phyloP scores from a whole-genome alignment of 768 basidiomycete genomes.

The Xerocomus brunneocitrinus region DNA sequence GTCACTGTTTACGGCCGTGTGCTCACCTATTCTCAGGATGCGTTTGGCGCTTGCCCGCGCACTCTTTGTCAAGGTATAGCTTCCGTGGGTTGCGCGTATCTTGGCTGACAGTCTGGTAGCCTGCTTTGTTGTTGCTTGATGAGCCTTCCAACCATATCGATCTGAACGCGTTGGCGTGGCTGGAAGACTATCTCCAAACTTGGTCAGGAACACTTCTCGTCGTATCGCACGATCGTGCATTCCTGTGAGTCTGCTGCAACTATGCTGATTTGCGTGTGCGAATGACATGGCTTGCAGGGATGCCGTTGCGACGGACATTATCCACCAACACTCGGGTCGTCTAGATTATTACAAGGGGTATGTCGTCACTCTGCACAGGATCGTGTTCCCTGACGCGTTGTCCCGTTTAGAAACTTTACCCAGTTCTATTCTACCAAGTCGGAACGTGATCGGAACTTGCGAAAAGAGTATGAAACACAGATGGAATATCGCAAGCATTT shows the following conservation, averaged over 20 bases:
- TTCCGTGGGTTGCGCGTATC: neutral
- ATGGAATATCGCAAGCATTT: conserved; percentile 93
- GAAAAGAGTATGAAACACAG: conserved; percentile 94
- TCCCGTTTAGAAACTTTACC: conserved; percentile 74
- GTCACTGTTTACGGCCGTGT: neutral
- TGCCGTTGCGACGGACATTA: conserved; percentile 94
- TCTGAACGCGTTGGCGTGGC: conserved; percentile 94
- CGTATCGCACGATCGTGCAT: conserved; percentile 97
- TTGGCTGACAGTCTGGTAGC: conserved; percentile 36
- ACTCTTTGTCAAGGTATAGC: conserved; percentile 82
- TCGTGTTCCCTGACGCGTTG: conserved; percentile 3
- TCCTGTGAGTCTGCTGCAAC: conserved; percentile 53
- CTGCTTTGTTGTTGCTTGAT: conserved; percentile 74
- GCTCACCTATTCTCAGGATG: conserved; percentile 55
- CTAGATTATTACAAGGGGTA: conserved; percentile 98
- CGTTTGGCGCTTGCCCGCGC: conserved; percentile 92
- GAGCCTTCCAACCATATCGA: conserved; percentile 98
- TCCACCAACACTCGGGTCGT: conserved; percentile 91
- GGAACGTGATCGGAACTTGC: conserved; percentile 85
- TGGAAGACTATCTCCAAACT: conserved; percentile 95
- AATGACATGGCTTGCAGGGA: conserved; percentile 46
- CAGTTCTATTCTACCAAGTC: conserved; percentile 99
- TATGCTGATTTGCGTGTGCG: neutral
- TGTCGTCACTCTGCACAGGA: conserved; percentile 5
- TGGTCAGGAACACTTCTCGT: conserved; percentile 91